Conservation (phyloP, 768 basidiomycete genomes). For the Polyporus arcularius region DNA sequence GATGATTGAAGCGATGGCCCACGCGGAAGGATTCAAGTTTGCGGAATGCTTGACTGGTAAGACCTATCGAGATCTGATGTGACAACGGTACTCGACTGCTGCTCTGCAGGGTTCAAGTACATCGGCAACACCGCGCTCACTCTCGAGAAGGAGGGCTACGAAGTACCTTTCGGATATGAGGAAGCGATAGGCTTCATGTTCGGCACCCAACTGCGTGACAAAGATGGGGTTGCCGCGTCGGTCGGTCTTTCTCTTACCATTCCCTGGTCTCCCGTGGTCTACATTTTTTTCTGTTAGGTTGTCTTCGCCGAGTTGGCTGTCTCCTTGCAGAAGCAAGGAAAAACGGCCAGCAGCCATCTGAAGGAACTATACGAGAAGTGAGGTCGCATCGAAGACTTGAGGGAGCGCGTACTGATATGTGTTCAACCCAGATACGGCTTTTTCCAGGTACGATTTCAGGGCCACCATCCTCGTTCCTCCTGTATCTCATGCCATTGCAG, state of each 20-base stretch:
- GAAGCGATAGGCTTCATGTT: slow-evolving; percentile 95
- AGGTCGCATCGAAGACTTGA: slow-evolving; percentile 1
- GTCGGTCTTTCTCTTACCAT: slow-evolving; percentile 39
- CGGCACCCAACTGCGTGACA: slow-evolving; percentile 76
- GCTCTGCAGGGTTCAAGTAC: slow-evolving; percentile 75
- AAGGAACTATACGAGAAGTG: slow-evolving; percentile 64
- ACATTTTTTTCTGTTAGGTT: slow-evolving; percentile 42
- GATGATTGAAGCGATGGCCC: slow-evolving; percentile 81
- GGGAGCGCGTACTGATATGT: background rate
- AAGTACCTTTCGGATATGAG: slow-evolving; percentile 79
- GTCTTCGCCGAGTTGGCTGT: slow-evolving; percentile 69
- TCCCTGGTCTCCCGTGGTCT: background rate
- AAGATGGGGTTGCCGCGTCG: slow-evolving; percentile 84
- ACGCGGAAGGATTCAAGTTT: slow-evolving; percentile 78
- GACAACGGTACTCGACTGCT: slow-evolving; percentile 2
- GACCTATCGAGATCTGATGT: background rate
- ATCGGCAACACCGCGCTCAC: slow-evolving; percentile 82
- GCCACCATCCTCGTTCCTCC: background rate
- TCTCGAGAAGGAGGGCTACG: slow-evolving; percentile 64
- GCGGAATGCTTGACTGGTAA: slow-evolving; percentile 82
- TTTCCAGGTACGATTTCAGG: slow-evolving; percentile 55
- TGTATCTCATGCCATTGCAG: slow-evolving; percentile 35
- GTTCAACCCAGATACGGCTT: slow-evolving; percentile 65
- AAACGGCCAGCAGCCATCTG: slow-evolving; percentile 58
- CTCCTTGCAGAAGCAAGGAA: slow-evolving; percentile 49